Base-by-base conservation (phyloP, 2,329 filamentous ascomycete species). In the Diaporthe eres region DNA sequence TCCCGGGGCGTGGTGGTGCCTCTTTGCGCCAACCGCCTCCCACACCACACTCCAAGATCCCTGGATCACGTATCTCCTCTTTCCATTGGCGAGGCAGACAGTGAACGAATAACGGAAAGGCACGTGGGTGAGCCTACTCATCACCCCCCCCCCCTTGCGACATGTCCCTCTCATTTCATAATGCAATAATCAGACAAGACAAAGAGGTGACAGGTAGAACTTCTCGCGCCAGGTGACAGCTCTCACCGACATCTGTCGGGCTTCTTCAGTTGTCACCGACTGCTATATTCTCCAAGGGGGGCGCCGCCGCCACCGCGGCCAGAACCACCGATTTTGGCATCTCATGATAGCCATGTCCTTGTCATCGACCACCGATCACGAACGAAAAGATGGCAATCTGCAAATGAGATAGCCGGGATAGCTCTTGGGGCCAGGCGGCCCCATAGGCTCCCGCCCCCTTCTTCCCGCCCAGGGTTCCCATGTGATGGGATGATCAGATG, bases 381-480 rank as follows among this genome's bases (percentile, higher is more conserved):
- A 53, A 22, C 42, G 7, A 34, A 25, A 39, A 39, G 65, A 68
- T 53, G 65, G 34, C 31, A 68, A 53, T 39, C 65, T 68, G 65
- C 47, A 68, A 53, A 39, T 53, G 47, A 68, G 47, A 53, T 39
- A 37, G 61, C 42, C 13, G 1, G 19, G 42, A 19, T 44, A 44
- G 42, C 42, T 44, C 15, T 17, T 17, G 19, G 7, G 44, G 44
- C 8, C 7, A n/a, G 8, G 8, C 17, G 49, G 22, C 5, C 60
- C 37, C 31, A 19, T 13, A 53, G 25, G 13, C 19, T 68, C 15
- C 65, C 65, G 31, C 3, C 47, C 47, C 34, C 34, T 17, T 22
- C 31, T 17, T 68, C 65, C 65, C 65, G 65, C 65, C 19, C 47
- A 68, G 65, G 47, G 65, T 68, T 68, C 31, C 47, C 65, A 68